phyloP scores from a whole-genome alignment of 805 yeast genomes.

The Starmerella geochares region DNA sequence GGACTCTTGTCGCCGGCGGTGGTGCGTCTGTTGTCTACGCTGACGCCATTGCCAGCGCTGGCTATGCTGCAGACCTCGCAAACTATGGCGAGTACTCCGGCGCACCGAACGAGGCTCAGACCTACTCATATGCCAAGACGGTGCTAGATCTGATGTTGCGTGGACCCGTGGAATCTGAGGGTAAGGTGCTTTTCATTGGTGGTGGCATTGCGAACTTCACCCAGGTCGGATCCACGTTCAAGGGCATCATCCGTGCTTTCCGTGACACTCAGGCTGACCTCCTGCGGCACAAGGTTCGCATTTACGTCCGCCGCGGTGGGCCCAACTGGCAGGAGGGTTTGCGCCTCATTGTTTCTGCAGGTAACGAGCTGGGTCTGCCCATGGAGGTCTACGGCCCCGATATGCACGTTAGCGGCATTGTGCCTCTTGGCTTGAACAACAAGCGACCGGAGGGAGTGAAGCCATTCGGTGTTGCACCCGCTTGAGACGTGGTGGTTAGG shows the following conservation, averaged over 20 bases:
- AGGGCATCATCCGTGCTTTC: slow-evolving; percentile 43
- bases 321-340: slow-evolving; percentile 44
- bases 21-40: slow-evolving; percentile 42
- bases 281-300: slow-evolving; percentile 35
- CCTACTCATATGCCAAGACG: slow-evolving; percentile 41
- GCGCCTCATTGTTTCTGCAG: slow-evolving; percentile 37
- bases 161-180: slow-evolving; percentile 33
- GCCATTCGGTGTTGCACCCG: slow-evolving; percentile 33
- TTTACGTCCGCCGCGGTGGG: slow-evolving; percentile 40
- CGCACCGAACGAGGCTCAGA: slow-evolving; percentile 40
- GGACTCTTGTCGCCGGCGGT: slow-evolving; percentile 43
- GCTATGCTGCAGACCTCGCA: slow-evolving; percentile 38
- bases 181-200: slow-evolving; percentile 39
- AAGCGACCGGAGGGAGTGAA: slow-evolving; percentile 35
- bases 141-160: slow-evolving; percentile 40
- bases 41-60: slow-evolving; percentile 41
- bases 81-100: slow-evolving; percentile 43
- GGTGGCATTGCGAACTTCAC: slow-evolving; percentile 43
- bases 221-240: slow-evolving; percentile 40
- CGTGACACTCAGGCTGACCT: slow-evolving; percentile 34
- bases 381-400: slow-evolving; percentile 45
- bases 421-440: slow-evolving; percentile 36
- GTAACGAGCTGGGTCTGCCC: slow-evolving; percentile 38
- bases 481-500: neutral
- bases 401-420: slow-evolving; percentile 41